Conservation (phyloP, 2,329 filamentous ascomycete species). For the Apiospora arundinis region DNA sequence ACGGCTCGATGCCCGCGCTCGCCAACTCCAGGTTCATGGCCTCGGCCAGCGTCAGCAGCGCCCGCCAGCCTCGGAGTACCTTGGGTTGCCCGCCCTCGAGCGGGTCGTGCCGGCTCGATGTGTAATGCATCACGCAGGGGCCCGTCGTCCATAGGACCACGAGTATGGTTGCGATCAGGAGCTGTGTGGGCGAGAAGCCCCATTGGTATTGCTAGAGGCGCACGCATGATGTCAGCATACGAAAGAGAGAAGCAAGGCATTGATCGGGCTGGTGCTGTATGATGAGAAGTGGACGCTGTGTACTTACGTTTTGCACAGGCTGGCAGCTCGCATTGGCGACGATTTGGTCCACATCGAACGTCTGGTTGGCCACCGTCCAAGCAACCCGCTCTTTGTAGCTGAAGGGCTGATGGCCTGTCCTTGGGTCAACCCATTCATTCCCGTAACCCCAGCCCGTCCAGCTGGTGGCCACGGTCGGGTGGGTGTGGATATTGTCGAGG, state of each 20-base stretch:
- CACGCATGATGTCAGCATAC: not conserved
- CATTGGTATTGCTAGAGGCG: not conserved
- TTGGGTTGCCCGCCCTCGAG: not conserved
- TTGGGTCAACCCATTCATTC: not conserved
- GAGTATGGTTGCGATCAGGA: not conserved
- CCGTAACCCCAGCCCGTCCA: not conserved
- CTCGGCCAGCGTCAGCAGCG: constrained; percentile 8
- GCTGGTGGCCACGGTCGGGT: no score
- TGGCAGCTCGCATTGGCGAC: constrained; percentile 1
- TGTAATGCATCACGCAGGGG: not conserved
- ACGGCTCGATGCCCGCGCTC: not conserved
- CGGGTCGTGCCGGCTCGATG: not conserved
- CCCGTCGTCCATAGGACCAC: not conserved
- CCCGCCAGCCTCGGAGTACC: not conserved
- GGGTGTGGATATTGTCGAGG: not conserved
- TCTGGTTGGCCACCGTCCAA: not conserved
- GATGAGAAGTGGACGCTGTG: not conserved
- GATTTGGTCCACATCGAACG: not conserved
- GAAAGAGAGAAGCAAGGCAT: not conserved
- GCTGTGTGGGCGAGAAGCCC: constrained; percentile 8
- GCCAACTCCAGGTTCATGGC: constrained; percentile 12
- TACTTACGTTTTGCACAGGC: not conserved
- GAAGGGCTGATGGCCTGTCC: not conserved
- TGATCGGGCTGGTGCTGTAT: not conserved
- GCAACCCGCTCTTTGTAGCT: not conserved